Conservation (phyloP, 495 filamentous ascomycete species). For the Hypomontagnella monticulosa region DNA sequence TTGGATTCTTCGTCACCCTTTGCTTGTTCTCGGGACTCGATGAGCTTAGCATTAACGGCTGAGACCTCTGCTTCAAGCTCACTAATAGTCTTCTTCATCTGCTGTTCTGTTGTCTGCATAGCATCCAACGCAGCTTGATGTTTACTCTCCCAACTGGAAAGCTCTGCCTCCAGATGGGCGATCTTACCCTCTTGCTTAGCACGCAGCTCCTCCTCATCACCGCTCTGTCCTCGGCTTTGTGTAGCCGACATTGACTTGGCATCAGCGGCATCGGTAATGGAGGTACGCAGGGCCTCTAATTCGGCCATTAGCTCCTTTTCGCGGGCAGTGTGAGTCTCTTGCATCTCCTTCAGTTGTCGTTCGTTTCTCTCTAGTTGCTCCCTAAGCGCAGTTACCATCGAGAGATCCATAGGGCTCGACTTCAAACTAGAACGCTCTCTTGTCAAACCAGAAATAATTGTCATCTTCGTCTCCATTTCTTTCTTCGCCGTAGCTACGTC, state of each 20-base stretch:
- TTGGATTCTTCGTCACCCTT: slow-evolving; percentile 47
- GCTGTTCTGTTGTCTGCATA: slow-evolving; percentile 76
- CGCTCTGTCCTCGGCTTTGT: slow-evolving; percentile 15
- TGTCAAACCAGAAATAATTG: slow-evolving; percentile 92
- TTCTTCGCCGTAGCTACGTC: slow-evolving; percentile 86
- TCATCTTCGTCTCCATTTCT: slow-evolving; percentile 95
- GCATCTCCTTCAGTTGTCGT: slow-evolving; percentile 76
- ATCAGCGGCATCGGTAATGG: slow-evolving; percentile 56
- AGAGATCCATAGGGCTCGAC: slow-evolving; percentile 89
- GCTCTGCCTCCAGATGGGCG: slow-evolving; percentile 75
- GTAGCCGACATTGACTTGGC: slow-evolving; percentile 17
- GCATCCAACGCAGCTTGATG: slow-evolving; percentile 76
- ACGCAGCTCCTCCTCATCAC: slow-evolving; percentile 47
- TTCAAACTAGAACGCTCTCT: slow-evolving; percentile 90
- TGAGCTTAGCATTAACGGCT: slow-evolving; percentile 50
- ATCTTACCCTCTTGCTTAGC: slow-evolving; percentile 70
- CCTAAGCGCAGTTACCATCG: slow-evolving; percentile 84
- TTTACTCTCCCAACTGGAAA: slow-evolving; percentile 76
- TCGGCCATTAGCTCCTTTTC: slow-evolving; percentile 78
- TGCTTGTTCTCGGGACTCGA: slow-evolving; percentile 42
- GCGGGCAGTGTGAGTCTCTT: slow-evolving; percentile 73
- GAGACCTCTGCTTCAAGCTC: slow-evolving; percentile 71
- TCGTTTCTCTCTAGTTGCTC: slow-evolving; percentile 89
- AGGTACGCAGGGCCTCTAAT: slow-evolving; percentile 71
- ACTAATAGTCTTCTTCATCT: slow-evolving; percentile 74